phyloP scores from a whole-genome alignment of 1,284 basidiomycete genomes.

The Sporisorium exsertum region DNA sequence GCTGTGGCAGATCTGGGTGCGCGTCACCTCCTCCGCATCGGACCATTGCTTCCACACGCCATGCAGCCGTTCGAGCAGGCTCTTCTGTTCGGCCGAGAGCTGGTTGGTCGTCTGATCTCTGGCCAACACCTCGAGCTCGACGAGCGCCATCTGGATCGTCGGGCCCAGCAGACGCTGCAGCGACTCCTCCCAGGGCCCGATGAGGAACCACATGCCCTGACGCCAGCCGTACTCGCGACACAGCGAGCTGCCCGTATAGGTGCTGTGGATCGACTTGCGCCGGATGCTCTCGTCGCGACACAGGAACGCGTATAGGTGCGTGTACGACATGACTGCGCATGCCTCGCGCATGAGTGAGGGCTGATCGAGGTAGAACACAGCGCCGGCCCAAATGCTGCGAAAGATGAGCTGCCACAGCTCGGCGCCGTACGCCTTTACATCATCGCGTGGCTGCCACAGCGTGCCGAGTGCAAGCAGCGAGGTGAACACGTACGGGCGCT shows the following conservation, averaged over 20 bases:
- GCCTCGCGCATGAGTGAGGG: constrained; percentile 47
- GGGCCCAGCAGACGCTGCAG: constrained; percentile 39
- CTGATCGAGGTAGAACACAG: constrained; percentile 48
- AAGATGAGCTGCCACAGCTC: constrained; percentile 54
- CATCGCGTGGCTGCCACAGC: constrained; percentile 43
- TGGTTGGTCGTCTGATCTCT: constrained; percentile 30
- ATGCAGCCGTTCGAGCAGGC: constrained; percentile 29
- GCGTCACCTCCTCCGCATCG: constrained; percentile 49
- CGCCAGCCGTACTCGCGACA: constrained; percentile 32
- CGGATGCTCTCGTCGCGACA: constrained; percentile 42
- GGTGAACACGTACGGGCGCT: constrained; percentile 44
- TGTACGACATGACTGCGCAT: constrained; percentile 30
- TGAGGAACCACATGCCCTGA: constrained; percentile 41
- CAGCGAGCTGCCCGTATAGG: constrained; percentile 44
- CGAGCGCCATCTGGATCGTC: constrained; percentile 37
- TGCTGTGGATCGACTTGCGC: constrained; percentile 40
- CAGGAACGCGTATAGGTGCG: constrained; percentile 38
- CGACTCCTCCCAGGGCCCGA: constrained; percentile 45
- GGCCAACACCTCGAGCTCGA: constrained; percentile 44
- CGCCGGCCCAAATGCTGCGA: constrained; percentile 46
- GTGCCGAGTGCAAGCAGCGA: constrained; percentile 39
- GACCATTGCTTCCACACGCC: constrained; percentile 50
- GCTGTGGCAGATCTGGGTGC: constrained; percentile 41
- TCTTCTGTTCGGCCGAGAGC: constrained; percentile 37
- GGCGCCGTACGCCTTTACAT: constrained; percentile 46